Percentiles rank a stretch among this genome's conserved stretches.
These are phyloP conservation scores for Taiwanofungus camphoratus DNA, from an alignment of 1,284 basidiomycete species.

Conservation along the genomic window DNA sequence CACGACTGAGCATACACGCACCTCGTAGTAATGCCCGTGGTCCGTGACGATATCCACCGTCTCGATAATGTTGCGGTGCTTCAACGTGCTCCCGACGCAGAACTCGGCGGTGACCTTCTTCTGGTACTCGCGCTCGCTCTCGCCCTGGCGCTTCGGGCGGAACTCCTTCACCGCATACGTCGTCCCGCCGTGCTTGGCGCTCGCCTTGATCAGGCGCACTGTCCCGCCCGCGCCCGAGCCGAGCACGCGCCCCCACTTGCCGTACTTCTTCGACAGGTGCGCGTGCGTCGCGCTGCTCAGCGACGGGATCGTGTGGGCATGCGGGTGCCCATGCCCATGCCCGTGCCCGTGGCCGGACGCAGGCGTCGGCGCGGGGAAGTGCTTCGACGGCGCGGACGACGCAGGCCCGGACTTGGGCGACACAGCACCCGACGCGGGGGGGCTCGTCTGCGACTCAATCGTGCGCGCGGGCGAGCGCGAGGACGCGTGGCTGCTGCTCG, in stretches of 20 bases:
- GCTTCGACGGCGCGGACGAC: conserved; percentile 13
- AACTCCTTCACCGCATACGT: conserved; percentile 99
- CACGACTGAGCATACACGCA: conserved; percentile 30
- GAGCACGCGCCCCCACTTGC: conserved; percentile 95
- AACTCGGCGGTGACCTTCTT: conserved; percentile 99
- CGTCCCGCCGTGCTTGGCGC: conserved; percentile 69
- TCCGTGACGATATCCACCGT: conserved; percentile 98
- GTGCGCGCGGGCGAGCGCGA: conserved; percentile 26
- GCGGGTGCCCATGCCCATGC: conserved; percentile 2
- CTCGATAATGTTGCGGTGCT: conserved; percentile 96
- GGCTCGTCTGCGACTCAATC: conserved; percentile 20
- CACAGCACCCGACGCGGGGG: conserved; percentile 8
- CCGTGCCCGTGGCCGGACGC: too few relatives aligned
- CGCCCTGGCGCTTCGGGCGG: conserved; percentile 80
- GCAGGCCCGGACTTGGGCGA: conserved; percentile 7
- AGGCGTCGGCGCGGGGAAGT: conserved; percentile 10
- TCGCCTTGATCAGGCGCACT: conserved; percentile 91
- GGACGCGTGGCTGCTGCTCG: conserved; percentile 20
- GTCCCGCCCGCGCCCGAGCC: conserved; percentile 97
- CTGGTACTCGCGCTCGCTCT: conserved; percentile 95
- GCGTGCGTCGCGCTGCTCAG: conserved; percentile 84
- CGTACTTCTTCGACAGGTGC: conserved; percentile 96
- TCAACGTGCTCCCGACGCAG: conserved; percentile 92
- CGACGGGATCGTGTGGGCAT: conserved; percentile 24
- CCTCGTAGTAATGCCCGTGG: conserved; percentile 98